Evolutionary conservation across 1,284 basidiomycete genomes (phyloP), one percentile per base, ranked within the genome.

Genomic region (Xerocomus cyaneibrunnescens): DNA sequence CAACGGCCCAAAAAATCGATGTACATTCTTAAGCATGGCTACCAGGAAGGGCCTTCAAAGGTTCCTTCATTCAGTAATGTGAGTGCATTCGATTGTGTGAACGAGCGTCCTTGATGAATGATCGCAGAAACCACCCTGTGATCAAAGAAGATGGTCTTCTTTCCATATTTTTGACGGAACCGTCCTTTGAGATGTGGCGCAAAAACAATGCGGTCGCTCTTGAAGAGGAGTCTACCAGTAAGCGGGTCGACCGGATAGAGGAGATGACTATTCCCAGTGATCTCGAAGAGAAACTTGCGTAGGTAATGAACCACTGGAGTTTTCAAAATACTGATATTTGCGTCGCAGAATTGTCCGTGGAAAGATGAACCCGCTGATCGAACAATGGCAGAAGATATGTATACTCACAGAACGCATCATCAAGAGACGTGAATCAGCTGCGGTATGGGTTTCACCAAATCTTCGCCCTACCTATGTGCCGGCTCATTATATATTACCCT

Each of bases 231-330:
- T 91, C 90, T 0, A 72, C 76, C 0, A 86, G 84, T 54, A 92
- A 92, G 62, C 82, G 85, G 14, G 79, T 97, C 5, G 91, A 93
- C 54, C 77, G 82, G 22, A 76, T 88, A 8, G 90, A 96, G 68
- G 92, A 96, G 70, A 94, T 94, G 89, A 78, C 83, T 6, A 93
- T 97, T 53, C 94, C 94, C 3, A 85, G 87, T 54, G 93, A 97
- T 69, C 76, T 97, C 7, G 92, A 95, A 56, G 87, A 93, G 42
- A 94, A 94, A 68, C 80, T 97, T 42, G 76, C 77, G 85, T 92
- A 73, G 44, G 85, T 57, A 37, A 25, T 45, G 45, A 40, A 32
- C 43, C 12, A 43, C 13, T 7, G 23, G 34, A 41, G 22, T 51
- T 22, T 19, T 42, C 19, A n/a, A 31, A 37, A 34, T 19, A 46